Evolutionary conservation across 306 rosid species (phyloP).

Genomic region (Castanopsis chinensis): DNA sequence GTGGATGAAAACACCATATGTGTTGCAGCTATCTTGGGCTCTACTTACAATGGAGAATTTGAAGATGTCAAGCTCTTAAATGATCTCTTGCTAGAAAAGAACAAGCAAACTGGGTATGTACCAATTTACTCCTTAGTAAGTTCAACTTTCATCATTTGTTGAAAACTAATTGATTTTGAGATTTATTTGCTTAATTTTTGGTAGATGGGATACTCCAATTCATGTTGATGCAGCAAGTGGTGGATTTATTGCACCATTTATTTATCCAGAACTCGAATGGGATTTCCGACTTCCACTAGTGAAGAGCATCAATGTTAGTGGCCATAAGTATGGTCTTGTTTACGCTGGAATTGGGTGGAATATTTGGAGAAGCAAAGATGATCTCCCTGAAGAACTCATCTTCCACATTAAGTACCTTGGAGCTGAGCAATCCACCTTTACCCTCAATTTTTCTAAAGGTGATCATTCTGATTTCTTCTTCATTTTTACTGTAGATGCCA

Average conservation of each 20-base stretch:
- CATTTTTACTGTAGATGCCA: not conserved
- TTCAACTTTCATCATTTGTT: not conserved
- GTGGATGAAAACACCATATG: conserved; percentile 83
- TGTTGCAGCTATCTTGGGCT: conserved; percentile 81
- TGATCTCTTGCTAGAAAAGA: conserved; percentile 52
- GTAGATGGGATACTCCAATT: conserved; percentile 75
- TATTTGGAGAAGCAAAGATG: conserved; percentile 58
- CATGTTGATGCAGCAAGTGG: conserved; percentile 90
- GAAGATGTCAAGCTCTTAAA: conserved; percentile 78
- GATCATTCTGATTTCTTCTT: not conserved
- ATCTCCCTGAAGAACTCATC: conserved; percentile 62
- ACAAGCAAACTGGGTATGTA: conserved; percentile 53
- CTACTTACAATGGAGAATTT: conserved; percentile 77
- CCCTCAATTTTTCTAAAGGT: conserved; percentile 42
- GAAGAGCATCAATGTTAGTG: conserved; percentile 87
- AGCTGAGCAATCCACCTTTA: conserved; percentile 37
- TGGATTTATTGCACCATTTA: conserved; percentile 78
- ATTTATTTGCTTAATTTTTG: not conserved
- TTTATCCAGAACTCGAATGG: conserved; percentile 80
- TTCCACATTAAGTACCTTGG: conserved; percentile 48
- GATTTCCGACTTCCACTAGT: conserved; percentile 78
- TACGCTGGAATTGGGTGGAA: conserved; percentile 85
- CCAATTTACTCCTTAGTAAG: not conserved
- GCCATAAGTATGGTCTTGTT: conserved; percentile 80
- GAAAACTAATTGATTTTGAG: not conserved